Base-by-base conservation (phyloP, 805 yeast species). In the Teunomyces kruisii region DNA sequence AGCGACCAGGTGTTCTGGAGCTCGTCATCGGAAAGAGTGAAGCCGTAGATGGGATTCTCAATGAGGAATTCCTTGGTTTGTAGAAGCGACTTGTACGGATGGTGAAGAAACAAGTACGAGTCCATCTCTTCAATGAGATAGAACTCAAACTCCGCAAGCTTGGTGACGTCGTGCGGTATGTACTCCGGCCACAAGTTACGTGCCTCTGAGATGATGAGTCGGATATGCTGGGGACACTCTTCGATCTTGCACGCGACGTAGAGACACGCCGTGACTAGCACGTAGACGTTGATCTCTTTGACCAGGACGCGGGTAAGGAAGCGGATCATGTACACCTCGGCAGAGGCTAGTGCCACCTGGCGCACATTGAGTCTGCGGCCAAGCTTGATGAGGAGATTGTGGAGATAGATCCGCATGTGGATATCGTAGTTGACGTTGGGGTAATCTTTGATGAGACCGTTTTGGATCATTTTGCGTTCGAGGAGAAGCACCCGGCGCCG, bases 101-200 rank as follows among this genome's bases (percentile, higher is more conserved):
- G 94, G 58, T 86, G 88, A 2, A 86, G 74, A n/a, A 85, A 72
- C 49, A 87, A 57, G 57, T 74, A 84, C 65, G 86, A 74, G 57
- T 86, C 81, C 67, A 94, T 73, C 62, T 91, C 98, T 56, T 90
- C 97, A 14, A 94, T 83, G 36, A 94, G 64, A 59, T 92, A 94
- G 61, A 94, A 94, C 65, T 94, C 99, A 66, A 95, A 88, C 61
- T 94, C 98, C 0, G 98, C 97, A 12, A 94, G 73, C 57, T 88
- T 88, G 24, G 96, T 85, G 13, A 90, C 80, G 61, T 92, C 98
- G 47, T 86, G 89, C 0, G 97, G 96, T 30, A 92, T 84, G 56
- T 83, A 88, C 57, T 91, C 97, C 0, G 98, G 97, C 98, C 98
- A 92, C 32, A 89, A 67, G 31, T 84, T 84, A 43, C 96, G 69